Evolutionary conservation across 2,329 filamentous ascomycete genomes (phyloP).

Genomic region (Fusarium haematococcum): DNA sequence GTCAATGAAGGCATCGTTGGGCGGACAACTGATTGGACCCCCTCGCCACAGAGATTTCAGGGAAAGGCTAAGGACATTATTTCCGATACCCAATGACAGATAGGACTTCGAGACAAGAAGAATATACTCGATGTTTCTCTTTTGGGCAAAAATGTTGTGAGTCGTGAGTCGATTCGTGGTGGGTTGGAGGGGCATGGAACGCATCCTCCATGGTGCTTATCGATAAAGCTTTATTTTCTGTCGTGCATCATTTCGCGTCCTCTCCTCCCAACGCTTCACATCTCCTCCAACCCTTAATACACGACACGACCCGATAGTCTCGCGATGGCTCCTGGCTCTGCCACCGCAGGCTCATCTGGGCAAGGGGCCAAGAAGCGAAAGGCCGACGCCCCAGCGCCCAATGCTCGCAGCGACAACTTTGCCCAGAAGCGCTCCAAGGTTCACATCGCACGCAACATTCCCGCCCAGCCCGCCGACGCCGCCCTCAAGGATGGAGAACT

Average conservation of each 20-base stretch:
- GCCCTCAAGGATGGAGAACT: constrained; percentile 79
- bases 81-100: neutral
- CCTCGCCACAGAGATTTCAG: neutral
- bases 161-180: neutral
- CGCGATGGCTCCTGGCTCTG: constrained; percentile 45
- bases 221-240: constrained; percentile 46
- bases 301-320: constrained; percentile 11
- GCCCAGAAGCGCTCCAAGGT: constrained; percentile 60
- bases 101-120: neutral
- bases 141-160: neutral
- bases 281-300: constrained; percentile 6
- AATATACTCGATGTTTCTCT: neutral
- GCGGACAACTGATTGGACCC: neutral
- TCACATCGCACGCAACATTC: constrained; percentile 61
- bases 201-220: constrained; percentile 31
- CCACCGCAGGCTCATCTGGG: constrained; percentile 41
- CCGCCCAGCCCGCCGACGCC: constrained; percentile 62
- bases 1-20: neutral
- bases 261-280: neutral
- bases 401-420: constrained; percentile 42
- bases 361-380: constrained; percentile 46
- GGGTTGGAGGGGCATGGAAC: constrained; percentile 17
- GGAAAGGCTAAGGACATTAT: neutral
- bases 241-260: constrained; percentile 3
- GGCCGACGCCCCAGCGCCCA: constrained; percentile 30